Percentiles rank a stretch among this genome's conserved stretches.
These are phyloP conservation scores for Colletotrichum sp. DNA, from an alignment of 2,329 filamentous ascomycete species.

Conservation along the genomic window DNA sequence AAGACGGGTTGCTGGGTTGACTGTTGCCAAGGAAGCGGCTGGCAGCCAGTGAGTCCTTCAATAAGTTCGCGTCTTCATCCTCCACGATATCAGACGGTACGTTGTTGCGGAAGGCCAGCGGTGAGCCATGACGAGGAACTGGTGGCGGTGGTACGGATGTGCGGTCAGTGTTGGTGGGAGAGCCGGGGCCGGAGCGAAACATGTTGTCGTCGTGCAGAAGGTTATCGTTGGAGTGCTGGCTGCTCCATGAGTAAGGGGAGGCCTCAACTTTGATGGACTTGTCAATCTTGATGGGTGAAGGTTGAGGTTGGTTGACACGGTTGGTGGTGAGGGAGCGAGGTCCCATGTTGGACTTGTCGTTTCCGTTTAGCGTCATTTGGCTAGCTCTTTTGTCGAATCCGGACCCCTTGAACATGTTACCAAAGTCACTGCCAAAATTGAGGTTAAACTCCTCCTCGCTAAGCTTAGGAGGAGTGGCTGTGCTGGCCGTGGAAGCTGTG, in stretches of 20 bases:
- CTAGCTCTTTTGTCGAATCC: slow-evolving; percentile 61
- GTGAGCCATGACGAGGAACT: slow-evolving; percentile 42
- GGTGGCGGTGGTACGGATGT: slow-evolving; percentile 38
- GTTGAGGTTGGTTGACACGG: slow-evolving; percentile 45
- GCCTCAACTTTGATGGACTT: slow-evolving; percentile 46
- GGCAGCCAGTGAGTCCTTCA: slow-evolving; percentile 57
- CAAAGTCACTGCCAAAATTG: slow-evolving; percentile 63
- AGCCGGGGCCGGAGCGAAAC: slow-evolving; percentile 38
- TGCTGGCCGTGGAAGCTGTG: slow-evolving; percentile 59
- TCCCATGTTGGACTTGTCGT: slow-evolving; percentile 30
- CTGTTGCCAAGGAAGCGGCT: slow-evolving; percentile 45
- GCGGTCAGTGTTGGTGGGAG: slow-evolving; percentile 36
- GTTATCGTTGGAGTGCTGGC: slow-evolving; percentile 55
- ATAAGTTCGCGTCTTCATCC: slow-evolving; percentile 58
- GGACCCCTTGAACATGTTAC: slow-evolving; percentile 52
- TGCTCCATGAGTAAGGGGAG: slow-evolving; percentile 55
- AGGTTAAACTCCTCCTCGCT: slow-evolving; percentile 48
- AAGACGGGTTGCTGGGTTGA: slow-evolving; percentile 17
- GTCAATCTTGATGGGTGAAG: slow-evolving; percentile 54
- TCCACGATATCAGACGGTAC: slow-evolving; percentile 45
- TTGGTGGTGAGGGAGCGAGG: slow-evolving; percentile 52
- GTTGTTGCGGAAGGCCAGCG: slow-evolving; percentile 31
- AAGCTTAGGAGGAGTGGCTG: slow-evolving; percentile 55
- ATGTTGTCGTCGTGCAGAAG: slow-evolving; percentile 49
- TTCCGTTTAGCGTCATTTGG: slow-evolving; percentile 49